Percentiles rank a stretch among this genome's conserved stretches.
Conservation (phyloP, 805 yeast genomes). For the Pichia heedii region DNA sequence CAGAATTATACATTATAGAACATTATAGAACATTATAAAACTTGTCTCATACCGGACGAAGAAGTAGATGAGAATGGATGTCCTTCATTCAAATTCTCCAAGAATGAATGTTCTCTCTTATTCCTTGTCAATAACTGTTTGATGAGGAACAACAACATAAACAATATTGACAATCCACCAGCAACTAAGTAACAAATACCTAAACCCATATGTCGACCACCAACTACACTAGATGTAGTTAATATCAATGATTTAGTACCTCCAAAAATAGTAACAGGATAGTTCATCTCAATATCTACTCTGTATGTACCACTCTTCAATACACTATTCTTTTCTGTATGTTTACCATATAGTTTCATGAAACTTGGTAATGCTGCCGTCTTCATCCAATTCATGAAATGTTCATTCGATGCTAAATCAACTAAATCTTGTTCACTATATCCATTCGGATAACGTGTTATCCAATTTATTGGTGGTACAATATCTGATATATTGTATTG, state of each 20-base stretch:
- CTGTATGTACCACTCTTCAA: slow-evolving; percentile 62
- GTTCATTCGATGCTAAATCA: slow-evolving; percentile 66
- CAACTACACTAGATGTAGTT: slow-evolving; percentile 74
- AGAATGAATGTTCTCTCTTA: slow-evolving; percentile 22
- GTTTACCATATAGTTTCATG: slow-evolving; percentile 72
- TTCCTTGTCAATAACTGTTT: slow-evolving; percentile 58
- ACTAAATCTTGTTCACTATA: slow-evolving; percentile 79
- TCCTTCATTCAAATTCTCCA: slow-evolving; percentile 18
- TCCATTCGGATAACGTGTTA: slow-evolving; percentile 68
- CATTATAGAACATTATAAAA: slow-evolving; percentile 8
- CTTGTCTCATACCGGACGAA: slow-evolving; percentile 14
- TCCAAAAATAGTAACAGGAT: slow-evolving; percentile 74
- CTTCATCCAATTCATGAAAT: slow-evolving; percentile 95
- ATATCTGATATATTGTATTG: slow-evolving; percentile 57
- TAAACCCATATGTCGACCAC: slow-evolving; percentile 78
- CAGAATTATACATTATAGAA: not conserved
- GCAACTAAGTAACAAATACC: slow-evolving; percentile 82
- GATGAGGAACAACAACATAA: slow-evolving; percentile 66
- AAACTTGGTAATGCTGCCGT: slow-evolving; percentile 91
- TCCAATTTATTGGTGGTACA: slow-evolving; percentile 95
- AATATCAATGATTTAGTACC: slow-evolving; percentile 82
- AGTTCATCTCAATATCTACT: slow-evolving; percentile 61
- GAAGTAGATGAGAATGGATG: not conserved
- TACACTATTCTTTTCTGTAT: slow-evolving; percentile 38
- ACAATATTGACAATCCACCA: slow-evolving; percentile 64